Percentiles rank a stretch among this genome's conserved stretches.
Conservation (phyloP, 805 yeast genomes). For the Kodamaea neixiangensis region DNA sequence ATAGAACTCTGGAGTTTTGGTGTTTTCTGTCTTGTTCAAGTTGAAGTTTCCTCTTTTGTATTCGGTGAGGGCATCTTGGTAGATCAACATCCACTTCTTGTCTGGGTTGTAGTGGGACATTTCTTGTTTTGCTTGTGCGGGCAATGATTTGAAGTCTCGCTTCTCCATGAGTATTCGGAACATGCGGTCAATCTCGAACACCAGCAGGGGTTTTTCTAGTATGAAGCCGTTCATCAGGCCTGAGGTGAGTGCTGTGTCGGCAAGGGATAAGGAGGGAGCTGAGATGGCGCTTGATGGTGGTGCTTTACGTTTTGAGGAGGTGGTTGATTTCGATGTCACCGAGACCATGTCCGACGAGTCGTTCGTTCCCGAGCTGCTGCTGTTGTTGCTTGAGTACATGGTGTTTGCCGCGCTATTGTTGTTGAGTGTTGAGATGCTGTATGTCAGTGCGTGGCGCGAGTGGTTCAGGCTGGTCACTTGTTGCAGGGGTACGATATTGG, state of each 20-base stretch:
- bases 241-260: slow-evolving; percentile 19
- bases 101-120: slow-evolving; percentile 73
- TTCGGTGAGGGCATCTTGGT: slow-evolving; percentile 83
- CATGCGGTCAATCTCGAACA: slow-evolving; percentile 66
- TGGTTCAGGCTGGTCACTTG: slow-evolving; percentile 36
- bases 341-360: slow-evolving; percentile 17
- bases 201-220: slow-evolving; percentile 69
- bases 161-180: slow-evolving; percentile 80
- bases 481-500: slow-evolving; percentile 30
- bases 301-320: slow-evolving; percentile 9
- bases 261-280: slow-evolving; percentile 15
- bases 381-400: slow-evolving; percentile 11
- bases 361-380: slow-evolving; percentile 1
- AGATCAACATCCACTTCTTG: slow-evolving; percentile 88
- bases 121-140: slow-evolving; percentile 72
- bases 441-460: slow-evolving; percentile 42
- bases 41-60: slow-evolving; percentile 47
- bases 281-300: slow-evolving; percentile 21
- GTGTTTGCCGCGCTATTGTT: slow-evolving; percentile 1
- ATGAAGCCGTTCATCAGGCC: slow-evolving; percentile 23
- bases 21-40: slow-evolving; percentile 27
- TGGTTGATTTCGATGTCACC: slow-evolving; percentile 11
- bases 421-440: slow-evolving; percentile 31
- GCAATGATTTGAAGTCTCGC: slow-evolving; percentile 72
- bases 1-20: slow-evolving; percentile 68